Evolutionary conservation across 805 yeast genomes (phyloP).

Genomic region (Henningerozyma blattae): DNA sequence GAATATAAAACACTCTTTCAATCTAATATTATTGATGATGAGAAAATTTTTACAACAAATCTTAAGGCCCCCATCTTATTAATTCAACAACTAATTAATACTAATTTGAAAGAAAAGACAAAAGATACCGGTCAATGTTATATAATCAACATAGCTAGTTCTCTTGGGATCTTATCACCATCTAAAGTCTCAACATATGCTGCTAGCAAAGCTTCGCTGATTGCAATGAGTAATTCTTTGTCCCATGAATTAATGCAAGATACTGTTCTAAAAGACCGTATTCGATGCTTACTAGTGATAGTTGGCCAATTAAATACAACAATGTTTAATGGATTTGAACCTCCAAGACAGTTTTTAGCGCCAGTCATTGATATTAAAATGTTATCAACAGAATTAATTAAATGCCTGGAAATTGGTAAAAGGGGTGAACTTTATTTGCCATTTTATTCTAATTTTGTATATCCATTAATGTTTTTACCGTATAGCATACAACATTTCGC

Average conservation of each 20-base stretch:
- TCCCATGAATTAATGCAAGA: conserved; percentile 54
- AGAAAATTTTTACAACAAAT: conserved; percentile 50
- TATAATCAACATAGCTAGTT: conserved; percentile 67
- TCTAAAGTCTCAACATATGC: conserved; percentile 70
- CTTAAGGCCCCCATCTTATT: conserved; percentile 54
- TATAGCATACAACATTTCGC: conserved; percentile 32
- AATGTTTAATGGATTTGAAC: conserved; percentile 63
- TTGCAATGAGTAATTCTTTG: conserved; percentile 74
- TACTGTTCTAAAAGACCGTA: conserved; percentile 33
- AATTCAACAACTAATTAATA: conserved; percentile 38
- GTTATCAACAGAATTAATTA: conserved; percentile 46
- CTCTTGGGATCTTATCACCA: conserved; percentile 70
- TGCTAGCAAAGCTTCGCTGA: conserved; percentile 74
- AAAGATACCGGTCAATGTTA: conserved; percentile 42
- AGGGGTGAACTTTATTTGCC: conserved; percentile 66
- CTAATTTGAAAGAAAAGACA: conserved; percentile 41
- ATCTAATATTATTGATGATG: conserved; percentile 31
- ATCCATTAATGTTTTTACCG: conserved; percentile 59
- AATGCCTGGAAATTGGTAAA: conserved; percentile 46
- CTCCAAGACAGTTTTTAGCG: conserved; percentile 67
- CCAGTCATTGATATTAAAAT: conserved; percentile 54
- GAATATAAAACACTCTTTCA: conserved; percentile 33
- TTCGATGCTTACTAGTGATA: conserved; percentile 60
- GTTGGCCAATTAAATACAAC: conserved; percentile 77
- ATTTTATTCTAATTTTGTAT: conserved; percentile 57